Percentiles rank a stretch among this genome's conserved stretches.
Conservation (phyloP, 2,329 filamentous ascomycete species). For the Huntiella moniliformis region DNA sequence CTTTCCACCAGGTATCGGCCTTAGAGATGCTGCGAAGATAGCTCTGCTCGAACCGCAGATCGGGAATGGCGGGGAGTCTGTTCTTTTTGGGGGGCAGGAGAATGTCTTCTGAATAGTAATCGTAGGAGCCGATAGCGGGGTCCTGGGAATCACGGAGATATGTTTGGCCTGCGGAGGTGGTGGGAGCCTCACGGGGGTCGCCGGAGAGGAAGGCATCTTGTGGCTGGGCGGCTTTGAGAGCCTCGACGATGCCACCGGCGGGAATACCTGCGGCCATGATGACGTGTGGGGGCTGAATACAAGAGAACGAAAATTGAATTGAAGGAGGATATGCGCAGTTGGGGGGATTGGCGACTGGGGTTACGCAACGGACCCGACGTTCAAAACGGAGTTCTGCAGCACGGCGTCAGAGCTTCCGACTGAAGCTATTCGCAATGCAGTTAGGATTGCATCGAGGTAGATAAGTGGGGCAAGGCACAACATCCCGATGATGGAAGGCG, state of each 20-base stretch:
- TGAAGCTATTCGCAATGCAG: too few relatives aligned
- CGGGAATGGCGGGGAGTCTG: conserved; percentile 50
- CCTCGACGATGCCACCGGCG: conserved; percentile 9
- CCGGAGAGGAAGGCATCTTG: conserved; percentile 10
- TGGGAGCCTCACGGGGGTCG: conserved; percentile 10
- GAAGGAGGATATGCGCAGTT: not conserved
- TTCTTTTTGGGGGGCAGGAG: conserved; percentile 33
- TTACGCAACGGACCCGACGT: too few relatives aligned
- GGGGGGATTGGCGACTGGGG: too few relatives aligned
- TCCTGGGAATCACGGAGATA: conserved; percentile 7
- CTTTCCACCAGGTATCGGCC: conserved; percentile 60
- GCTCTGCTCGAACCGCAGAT: conserved; percentile 93
- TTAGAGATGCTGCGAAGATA: conserved; percentile 76
- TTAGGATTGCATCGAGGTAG: too few relatives aligned
- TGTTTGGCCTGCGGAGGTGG: conserved; percentile 8
- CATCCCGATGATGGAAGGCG: too few relatives aligned
- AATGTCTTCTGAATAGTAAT: conserved; percentile 52
- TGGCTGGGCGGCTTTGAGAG: conserved; percentile 11
- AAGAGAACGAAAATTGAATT: not conserved
- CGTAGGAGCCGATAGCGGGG: conserved; percentile 24
- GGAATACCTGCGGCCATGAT: conserved; percentile 5
- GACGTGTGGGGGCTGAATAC: not conserved
- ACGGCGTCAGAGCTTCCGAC: too few relatives aligned
- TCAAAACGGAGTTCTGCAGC: too few relatives aligned
- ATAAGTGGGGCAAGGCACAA: too few relatives aligned